Conservation (phyloP, 2,329 filamentous ascomycete genomes). For the Lachnellula subtilissima region DNA sequence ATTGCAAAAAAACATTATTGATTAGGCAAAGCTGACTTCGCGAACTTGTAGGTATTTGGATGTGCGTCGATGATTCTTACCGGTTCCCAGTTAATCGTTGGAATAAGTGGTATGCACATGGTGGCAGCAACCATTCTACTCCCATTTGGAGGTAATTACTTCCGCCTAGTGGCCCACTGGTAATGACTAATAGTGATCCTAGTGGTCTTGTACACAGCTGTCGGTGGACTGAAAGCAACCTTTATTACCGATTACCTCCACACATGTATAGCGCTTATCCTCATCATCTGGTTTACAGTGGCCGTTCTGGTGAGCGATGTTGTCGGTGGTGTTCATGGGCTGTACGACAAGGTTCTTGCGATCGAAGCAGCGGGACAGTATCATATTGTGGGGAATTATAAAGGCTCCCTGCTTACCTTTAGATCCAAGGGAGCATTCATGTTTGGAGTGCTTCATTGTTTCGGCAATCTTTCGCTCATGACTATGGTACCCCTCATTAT, state of each 20-base stretch:
- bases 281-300: conserved; percentile 45
- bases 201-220: conserved; percentile 17
- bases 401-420: conserved; percentile 44
- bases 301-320: conserved; percentile 38
- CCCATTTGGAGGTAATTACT: conserved; percentile 5
- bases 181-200: conserved; percentile 18
- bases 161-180: not conserved
- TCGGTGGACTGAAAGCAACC: conserved; percentile 20
- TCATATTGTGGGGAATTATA: conserved; percentile 41
- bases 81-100: conserved; percentile 35
- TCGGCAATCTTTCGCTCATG: conserved; percentile 34
- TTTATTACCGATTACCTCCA: conserved; percentile 31
- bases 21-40: no score
- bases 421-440: conserved; percentile 38
- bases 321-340: conserved; percentile 38
- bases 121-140: conserved; percentile 19
- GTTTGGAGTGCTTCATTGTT: conserved; percentile 43
- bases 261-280: conserved; percentile 42
- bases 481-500: conserved; percentile 36
- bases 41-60: conserved; percentile 31
- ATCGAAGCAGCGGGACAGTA: conserved; percentile 33
- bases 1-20: no score
- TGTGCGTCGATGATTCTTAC: conserved; percentile 43
- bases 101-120: conserved; percentile 18
- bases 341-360: conserved; percentile 41